Percentiles rank a stretch among this genome's conserved stretches.
phyloP scores from a whole-genome alignment of 306 rosid genomes.

The Crotalaria pallida region DNA sequence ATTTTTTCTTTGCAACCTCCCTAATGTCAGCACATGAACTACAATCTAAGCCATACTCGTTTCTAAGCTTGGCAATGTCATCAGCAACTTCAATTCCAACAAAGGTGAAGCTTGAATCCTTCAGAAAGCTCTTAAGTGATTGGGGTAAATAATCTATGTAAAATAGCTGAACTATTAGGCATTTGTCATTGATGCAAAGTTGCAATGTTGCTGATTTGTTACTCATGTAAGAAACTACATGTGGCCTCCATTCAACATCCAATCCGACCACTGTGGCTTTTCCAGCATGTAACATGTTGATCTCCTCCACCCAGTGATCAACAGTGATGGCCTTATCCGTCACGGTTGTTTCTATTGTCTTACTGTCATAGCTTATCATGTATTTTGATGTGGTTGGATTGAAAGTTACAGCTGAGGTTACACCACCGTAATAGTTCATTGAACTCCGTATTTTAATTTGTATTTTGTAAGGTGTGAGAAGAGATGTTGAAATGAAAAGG shows the following conservation, averaged over 20 bases:
- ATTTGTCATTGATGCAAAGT: neutral
- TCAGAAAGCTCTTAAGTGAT: neutral
- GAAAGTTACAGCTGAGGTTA: neutral
- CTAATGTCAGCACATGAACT: neutral
- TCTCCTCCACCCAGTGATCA: neutral
- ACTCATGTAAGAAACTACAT: neutral
- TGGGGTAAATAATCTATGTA: no score
- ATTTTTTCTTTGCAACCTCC: neutral
- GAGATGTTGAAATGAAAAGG: no score
- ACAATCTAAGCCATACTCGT: neutral
- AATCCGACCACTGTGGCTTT: neutral
- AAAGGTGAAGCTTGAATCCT: neutral
- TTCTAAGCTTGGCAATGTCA: neutral
- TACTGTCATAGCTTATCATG: neutral
- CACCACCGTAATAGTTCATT: no score
- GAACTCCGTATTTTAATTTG: no score
- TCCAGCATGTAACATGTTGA: no score
- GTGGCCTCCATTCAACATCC: conserved; percentile 2
- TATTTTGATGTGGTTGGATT: neutral
- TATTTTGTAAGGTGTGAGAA: no score
- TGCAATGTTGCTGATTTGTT: conserved; percentile 5
- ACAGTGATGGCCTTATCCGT: neutral
- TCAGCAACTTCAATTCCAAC: neutral
- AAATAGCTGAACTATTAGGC: neutral
- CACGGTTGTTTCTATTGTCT: neutral